A percentile compares a stretch with the other conserved stretches of the same genome.
Conservation (phyloP, 192 early-diverging fungal genomes). For the Diversispora eburnea region DNA sequence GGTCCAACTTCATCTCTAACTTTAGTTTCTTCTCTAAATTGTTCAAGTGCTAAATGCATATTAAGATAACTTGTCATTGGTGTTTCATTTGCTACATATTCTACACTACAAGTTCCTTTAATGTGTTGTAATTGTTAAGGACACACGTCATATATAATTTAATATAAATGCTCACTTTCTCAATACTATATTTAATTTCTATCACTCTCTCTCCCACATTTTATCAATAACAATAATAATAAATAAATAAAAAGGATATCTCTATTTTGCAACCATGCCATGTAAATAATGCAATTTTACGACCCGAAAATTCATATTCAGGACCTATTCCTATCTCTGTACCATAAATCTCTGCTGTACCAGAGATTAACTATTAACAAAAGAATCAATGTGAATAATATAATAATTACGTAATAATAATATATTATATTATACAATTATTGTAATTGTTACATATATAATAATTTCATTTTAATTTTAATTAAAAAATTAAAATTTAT, state of each 20-base stretch:
- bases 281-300: slow-evolving; percentile 86
- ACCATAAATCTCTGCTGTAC: slow-evolving; percentile 92
- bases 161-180: too few species aligned
- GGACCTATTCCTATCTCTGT: slow-evolving; percentile 83
- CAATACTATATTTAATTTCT: too few species aligned
- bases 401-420: background rate
- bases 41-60: slow-evolving; percentile 83
- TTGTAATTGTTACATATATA: background rate
- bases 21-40: slow-evolving; percentile 56
- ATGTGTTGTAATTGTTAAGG: slow-evolving; percentile 28
- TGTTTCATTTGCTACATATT: slow-evolving; percentile 93
- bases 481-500: background rate
- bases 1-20: slow-evolving; percentile 44
- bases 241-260: slow-evolving; percentile 34
- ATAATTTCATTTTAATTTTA: background rate
- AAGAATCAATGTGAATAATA: background rate
- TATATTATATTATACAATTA: background rate
- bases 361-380: slow-evolving; percentile 56
- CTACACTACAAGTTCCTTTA: slow-evolving; percentile 65
- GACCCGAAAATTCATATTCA: slow-evolving; percentile 75
- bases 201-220: too few species aligned
- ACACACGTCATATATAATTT: background rate
- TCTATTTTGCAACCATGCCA: slow-evolving; percentile 85
- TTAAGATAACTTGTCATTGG: slow-evolving; percentile 91
- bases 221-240: too few species aligned